phyloP scores from a whole-genome alignment of 2,329 filamentous ascomycete species.

The Colletotrichum sp. region DNA sequence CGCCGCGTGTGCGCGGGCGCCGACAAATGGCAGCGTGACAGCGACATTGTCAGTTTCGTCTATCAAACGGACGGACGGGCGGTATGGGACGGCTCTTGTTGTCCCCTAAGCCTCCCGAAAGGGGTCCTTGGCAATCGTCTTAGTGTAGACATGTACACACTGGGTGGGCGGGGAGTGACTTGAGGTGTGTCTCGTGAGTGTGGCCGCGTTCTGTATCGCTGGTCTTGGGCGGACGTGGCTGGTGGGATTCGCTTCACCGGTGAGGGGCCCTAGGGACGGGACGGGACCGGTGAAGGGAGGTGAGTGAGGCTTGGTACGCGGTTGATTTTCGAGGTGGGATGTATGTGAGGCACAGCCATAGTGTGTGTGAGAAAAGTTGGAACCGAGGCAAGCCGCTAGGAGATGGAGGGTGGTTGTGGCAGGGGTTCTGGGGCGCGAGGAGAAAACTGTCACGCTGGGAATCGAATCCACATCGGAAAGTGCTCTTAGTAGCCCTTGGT shows the following conservation, averaged over 20 bases:
- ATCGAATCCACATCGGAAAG: neutral
- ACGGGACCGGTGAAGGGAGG: slow-evolving; percentile 17
- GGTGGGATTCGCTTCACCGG: slow-evolving; percentile 13
- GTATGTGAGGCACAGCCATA: neutral
- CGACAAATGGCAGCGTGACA: slow-evolving; percentile 11
- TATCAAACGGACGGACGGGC: neutral
- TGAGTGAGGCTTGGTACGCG: neutral
- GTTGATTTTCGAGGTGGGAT: neutral
- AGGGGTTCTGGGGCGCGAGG: neutral
- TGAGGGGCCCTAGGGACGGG: slow-evolving; percentile 18
- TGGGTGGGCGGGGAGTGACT: neutral
- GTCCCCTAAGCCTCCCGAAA: slow-evolving; percentile 16
- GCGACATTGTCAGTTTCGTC: neutral
- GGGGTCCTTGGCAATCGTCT: neutral
- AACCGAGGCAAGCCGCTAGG: neutral
- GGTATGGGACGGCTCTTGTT: slow-evolving; percentile 16
- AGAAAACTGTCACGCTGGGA: slow-evolving; percentile 17
- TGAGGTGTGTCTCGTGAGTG: neutral
- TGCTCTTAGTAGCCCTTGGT: neutral
- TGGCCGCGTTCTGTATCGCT: neutral
- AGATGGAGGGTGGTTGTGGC: neutral
- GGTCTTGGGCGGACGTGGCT: neutral
- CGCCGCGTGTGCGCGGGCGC: neutral
- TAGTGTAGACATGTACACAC: neutral
- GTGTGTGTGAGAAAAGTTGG: neutral